Base-by-base conservation (phyloP, 2,329 filamentous ascomycete genomes). In the Penicillium brasilianum region DNA sequence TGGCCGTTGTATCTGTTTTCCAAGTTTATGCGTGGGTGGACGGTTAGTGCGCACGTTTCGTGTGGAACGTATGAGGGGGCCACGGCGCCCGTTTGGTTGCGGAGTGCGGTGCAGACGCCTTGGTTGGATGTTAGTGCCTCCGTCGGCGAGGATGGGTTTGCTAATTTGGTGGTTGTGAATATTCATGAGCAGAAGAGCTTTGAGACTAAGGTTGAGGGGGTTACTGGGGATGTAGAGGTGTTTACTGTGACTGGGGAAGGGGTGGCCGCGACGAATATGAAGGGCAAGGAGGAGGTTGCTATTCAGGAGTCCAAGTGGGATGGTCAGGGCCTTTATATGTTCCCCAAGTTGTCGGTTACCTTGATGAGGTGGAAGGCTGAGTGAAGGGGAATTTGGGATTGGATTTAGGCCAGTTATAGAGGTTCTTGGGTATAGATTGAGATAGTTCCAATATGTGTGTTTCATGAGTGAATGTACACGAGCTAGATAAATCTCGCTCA, bases 131-230 rank as follows among this genome's bases (percentile, higher is more conserved):
- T 78, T 20, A 78, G 76, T 65, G 76, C 78, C 7, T 69, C 72
- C 1, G 59, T 78, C 11, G 73, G 74, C 20, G 84, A 85, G 7
- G 82, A 85, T 59, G 90, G 89, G 0, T 84, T 80, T 55, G 81
- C 89, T 1, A 89, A 82, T 64, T 68, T 94, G 64, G 90, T 85
- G 3, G 90, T 93, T 0, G 89, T 92, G 16, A 95, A 95, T 72
- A 83, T 92, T 32, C 82, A 84, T 62, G 86, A 89, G 63, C 81
- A 83, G 9, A 80, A 83, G 63, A 85, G 83, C 58, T 87, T 89
- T 57, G 81, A 84, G 62, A 85, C 85, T 0, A 80, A 84, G 46
- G 66, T 92, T n/a, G 80, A 83, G 43, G 89, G 89, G 0, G 72
- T 87, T 0, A 69, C 68, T 0, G 78, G 76, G 1, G 76, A 82